Conservation (phyloP, 495 filamentous ascomycete genomes). For the Halenospora varia region DNA sequence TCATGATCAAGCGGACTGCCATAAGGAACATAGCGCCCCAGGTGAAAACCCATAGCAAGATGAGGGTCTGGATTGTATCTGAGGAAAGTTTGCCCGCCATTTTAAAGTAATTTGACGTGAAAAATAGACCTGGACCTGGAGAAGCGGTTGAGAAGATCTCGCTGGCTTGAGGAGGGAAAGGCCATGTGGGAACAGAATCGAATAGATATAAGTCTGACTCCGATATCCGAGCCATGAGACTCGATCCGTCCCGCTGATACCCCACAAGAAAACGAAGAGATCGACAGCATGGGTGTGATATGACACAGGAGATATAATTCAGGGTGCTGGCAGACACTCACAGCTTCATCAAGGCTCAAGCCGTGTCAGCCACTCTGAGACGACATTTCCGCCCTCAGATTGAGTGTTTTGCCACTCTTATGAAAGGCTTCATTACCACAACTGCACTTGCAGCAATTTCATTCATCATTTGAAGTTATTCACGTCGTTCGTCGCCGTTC, state of each 20-base stretch:
- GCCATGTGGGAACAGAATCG: neutral
- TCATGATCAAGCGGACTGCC: constrained; percentile 23
- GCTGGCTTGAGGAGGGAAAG: neutral
- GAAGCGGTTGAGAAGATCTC: constrained; percentile 1
- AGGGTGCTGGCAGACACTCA: neutral
- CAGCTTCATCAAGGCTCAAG: neutral
- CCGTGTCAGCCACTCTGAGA: neutral
- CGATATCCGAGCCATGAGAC: neutral
- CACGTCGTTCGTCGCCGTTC: neutral
- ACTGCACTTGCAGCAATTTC: too few species aligned
- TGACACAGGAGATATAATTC: constrained; percentile 1
- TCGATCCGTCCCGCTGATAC: neutral
- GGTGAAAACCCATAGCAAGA: constrained; percentile 31
- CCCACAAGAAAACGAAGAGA: neutral
- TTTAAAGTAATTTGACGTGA: neutral
- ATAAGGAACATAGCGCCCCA: constrained; percentile 26
- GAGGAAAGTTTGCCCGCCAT: neutral
- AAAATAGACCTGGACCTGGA: neutral
- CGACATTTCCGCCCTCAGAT: neutral
- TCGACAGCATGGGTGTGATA: neutral
- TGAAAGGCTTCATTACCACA: neutral
- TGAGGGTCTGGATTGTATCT: constrained; percentile 20
- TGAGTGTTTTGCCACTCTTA: neutral
- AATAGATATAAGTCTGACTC: neutral
- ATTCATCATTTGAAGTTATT: neutral